Conservation (phyloP, 2,329 filamentous ascomycete species). For the Botryotinia convoluta region DNA sequence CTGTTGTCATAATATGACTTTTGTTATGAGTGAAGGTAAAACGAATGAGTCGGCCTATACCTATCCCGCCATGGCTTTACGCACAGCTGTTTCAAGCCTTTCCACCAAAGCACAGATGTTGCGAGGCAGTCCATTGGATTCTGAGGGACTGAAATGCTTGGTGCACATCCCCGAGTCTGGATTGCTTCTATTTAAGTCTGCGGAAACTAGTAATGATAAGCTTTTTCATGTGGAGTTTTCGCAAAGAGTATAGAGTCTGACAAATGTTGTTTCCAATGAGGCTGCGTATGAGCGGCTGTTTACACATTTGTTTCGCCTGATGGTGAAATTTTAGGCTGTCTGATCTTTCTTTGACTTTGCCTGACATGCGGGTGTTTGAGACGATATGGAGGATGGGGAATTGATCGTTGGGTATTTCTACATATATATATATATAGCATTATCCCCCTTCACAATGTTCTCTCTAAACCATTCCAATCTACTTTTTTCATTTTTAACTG, state of each 20-base stretch:
- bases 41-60: neutral
- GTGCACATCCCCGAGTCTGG: neutral
- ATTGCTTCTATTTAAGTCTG: neutral
- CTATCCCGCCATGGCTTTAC: neutral
- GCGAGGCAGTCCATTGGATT: neutral
- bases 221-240: neutral
- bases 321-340: neutral
- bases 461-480: neutral
- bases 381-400: neutral
- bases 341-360: slow-evolving; percentile 7
- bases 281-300: neutral
- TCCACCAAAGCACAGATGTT: slow-evolving; percentile 8
- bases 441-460: neutral
- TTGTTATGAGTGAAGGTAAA: slow-evolving; percentile 2
- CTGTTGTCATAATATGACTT: neutral
- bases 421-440: slow-evolving; percentile 14
- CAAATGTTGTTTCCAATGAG: slow-evolving; percentile 18
- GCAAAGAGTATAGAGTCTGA: slow-evolving; percentile 14
- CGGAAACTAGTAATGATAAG: neutral
- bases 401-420: neutral
- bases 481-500: neutral
- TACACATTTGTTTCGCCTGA: slow-evolving; percentile 13
- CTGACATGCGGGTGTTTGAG: slow-evolving; percentile 2
- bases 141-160: neutral
- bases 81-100: slow-evolving; percentile 15